Conservation (phyloP, 75 land plant genomes). For the Pinus albicaulis region DNA sequence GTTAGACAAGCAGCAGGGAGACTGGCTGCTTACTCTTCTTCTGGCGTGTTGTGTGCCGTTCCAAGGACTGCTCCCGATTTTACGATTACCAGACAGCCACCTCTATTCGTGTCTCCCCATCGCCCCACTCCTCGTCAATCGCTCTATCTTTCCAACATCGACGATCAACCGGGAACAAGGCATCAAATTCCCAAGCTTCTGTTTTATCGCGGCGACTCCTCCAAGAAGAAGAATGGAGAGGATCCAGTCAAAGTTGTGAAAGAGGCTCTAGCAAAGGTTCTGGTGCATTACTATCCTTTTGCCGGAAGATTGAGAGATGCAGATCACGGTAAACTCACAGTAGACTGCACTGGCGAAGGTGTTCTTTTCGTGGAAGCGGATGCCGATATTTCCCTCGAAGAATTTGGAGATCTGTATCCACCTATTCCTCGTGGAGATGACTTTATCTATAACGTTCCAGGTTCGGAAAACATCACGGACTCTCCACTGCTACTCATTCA, state of each 20-base stretch:
- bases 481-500: slow-evolving; percentile 38
- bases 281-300: slow-evolving; percentile 73
- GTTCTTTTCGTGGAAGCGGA: slow-evolving; percentile 83
- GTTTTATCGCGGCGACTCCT: no score
- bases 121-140: no score
- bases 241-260: slow-evolving; percentile 44
- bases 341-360: slow-evolving; percentile 75
- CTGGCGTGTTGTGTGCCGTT: no score
- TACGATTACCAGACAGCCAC: no score
- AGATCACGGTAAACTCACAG: slow-evolving; percentile 59
- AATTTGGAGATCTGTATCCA: slow-evolving; percentile 57
- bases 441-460: slow-evolving; percentile 32
- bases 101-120: no score
- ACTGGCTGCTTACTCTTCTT: no score
- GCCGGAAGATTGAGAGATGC: slow-evolving; percentile 83
- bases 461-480: slow-evolving; percentile 12
- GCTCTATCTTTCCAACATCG: no score
- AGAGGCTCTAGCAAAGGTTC: slow-evolving; percentile 54
- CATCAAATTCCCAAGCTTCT: no score
- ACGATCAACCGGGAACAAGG: no score
- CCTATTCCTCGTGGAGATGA: slow-evolving; percentile 37
- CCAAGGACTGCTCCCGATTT: no score
- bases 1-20: no score
- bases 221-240: slow-evolving; percentile 4
- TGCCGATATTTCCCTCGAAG: slow-evolving; percentile 45